Evolutionary conservation across 2,329 filamentous ascomycete species (phyloP), one percentile per base, ranked within the genome.

Genomic region (Niveomyces coronatus): DNA sequence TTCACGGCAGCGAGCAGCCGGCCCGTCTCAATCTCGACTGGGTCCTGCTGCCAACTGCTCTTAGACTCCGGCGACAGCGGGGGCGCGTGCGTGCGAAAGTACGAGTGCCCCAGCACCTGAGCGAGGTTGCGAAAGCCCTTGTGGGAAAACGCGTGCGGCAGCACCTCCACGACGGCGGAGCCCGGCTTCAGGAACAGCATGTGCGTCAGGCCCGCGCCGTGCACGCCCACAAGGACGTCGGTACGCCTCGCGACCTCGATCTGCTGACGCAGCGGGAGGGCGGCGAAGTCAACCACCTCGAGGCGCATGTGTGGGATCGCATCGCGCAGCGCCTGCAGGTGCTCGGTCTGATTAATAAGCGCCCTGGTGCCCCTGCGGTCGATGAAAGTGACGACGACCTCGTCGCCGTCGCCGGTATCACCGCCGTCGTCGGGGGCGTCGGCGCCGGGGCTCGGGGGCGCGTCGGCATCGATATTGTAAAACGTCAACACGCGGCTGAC

Each of bases 151-250:
- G 37, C 38, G 3, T 45, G 41, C 4, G 64, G 64, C 22, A 60
- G 46, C 19, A 68, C 65, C 49, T 69, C 64, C 5, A 67, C 57
- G 7, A 68, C 45, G 13, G 54, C 55, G 1, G 49, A 50, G 4
- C 49, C 47, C 20, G 51, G 47, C 1, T 46, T 54, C 43, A 66
- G 50, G 39, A 66, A 68, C 45, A 68, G 55, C 1, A 47, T 45
- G 42, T 67, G 62, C 4, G 63, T 61, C 13, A 67, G 48, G 1
- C 61, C 64, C 0, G 63, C 62, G 29, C 64, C 65, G 46, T 68
- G 63, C 2, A 63, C 56, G 20, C 63, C 63, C 5, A 65, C 54
- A 8, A 68, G 50, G 13, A 67, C 44, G 41, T 67, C 62, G 1
- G 63, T 64, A 18, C 49, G 47, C 11, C 50, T 55, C 9, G 55